Percentiles rank a stretch among this genome's conserved stretches.
Evolutionary conservation across 108 stramenopile species (phyloP).

Genomic region (Stephanodiscus triporus): DNA sequence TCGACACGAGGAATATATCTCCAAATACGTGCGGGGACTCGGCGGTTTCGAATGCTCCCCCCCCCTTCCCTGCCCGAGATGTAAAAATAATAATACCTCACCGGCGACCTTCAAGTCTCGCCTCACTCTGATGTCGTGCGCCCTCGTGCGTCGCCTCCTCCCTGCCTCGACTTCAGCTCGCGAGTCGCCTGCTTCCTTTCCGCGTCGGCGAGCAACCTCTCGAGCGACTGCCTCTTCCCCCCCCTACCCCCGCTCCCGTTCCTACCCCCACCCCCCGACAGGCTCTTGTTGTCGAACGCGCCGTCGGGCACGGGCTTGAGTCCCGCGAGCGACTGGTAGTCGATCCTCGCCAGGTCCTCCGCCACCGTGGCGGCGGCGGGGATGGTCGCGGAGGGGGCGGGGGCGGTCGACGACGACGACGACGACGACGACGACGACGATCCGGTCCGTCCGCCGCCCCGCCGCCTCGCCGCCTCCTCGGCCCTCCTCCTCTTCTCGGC

Average conservation of each 20-base stretch:
- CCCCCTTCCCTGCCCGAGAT: too few species aligned
- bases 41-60: too few species aligned
- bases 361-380: conserved; percentile 21
- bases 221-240: conserved; percentile 80
- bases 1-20: too few species aligned
- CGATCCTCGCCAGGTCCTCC: conserved; percentile 72
- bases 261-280: conserved; percentile 44
- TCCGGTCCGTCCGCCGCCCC: conserved; percentile 33
- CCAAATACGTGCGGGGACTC: too few species aligned
- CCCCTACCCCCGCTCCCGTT: neutral
- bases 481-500: conserved; percentile 75
- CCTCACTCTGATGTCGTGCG: conserved; percentile 77
- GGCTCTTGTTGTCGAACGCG: conserved; percentile 66
- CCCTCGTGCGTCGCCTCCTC: conserved; percentile 72
- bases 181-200: conserved; percentile 78
- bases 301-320: conserved; percentile 51
- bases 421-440: too few species aligned
- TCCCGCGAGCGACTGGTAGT: conserved; percentile 82
- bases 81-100: conserved; percentile 17
- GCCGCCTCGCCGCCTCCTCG: conserved; percentile 71
- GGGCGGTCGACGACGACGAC: conserved; percentile 10
- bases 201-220: conserved; percentile 84
- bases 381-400: too few species aligned
- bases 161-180: conserved; percentile 66
- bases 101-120: conserved; percentile 76